Evolutionary conservation across 176 grass and related monocot species (phyloP).

Genomic region (Carex myosuroides): DNA sequence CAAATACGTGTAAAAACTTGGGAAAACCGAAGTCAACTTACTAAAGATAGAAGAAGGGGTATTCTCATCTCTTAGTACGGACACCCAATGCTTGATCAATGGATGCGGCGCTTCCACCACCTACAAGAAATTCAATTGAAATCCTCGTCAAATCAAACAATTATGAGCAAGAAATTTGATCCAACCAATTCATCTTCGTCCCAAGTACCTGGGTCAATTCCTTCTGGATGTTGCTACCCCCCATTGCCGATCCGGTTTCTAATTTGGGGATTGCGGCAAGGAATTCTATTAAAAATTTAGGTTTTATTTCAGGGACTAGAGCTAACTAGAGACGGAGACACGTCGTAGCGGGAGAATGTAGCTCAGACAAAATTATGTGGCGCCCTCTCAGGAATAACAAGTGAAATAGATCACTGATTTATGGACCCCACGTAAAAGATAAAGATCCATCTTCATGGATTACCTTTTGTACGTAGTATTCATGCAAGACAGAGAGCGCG

Average conservation of each 20-base stretch:
- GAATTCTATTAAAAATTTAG: background rate
- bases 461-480: background rate
- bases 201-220: slow-evolving; percentile 3
- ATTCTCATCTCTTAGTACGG: slow-evolving; percentile 53
- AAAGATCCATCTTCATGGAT: background rate
- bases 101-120: slow-evolving; percentile 58
- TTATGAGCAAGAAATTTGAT: background rate
- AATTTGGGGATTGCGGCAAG: background rate
- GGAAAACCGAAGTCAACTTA: slow-evolving; percentile 7
- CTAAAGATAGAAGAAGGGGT: slow-evolving; percentile 58
- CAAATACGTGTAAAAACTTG: background rate
- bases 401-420: background rate
- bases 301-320: background rate
- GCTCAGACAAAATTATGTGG: background rate
- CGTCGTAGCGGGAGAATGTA: background rate
- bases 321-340: background rate
- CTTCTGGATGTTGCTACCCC: slow-evolving; percentile 1
- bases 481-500: background rate
- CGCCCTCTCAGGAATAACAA: background rate
- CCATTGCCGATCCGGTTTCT: slow-evolving; percentile 11
- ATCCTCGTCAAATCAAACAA: background rate
- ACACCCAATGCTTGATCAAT: slow-evolving; percentile 69
- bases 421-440: background rate
- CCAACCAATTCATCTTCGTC: background rate
- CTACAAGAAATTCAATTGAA: slow-evolving; percentile 10